phyloP scores from a whole-genome alignment of 2,329 filamentous ascomycete species.

The Paraconiothyrium sp. region DNA sequence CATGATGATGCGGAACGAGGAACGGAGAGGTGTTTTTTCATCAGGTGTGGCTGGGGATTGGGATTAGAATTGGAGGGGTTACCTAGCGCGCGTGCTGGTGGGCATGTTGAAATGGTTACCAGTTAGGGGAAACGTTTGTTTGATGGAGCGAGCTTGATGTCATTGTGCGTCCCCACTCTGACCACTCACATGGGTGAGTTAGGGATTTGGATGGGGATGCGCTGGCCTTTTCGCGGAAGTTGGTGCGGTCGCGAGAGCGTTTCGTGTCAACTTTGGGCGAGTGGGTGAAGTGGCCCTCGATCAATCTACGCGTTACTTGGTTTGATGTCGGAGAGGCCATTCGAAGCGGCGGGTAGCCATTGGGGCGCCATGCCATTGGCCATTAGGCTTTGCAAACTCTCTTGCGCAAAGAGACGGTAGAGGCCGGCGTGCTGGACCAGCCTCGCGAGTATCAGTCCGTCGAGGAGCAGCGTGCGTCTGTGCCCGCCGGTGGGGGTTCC shows the following conservation, averaged over 20 bases:
- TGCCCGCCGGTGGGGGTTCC: not conserved
- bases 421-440: not conserved
- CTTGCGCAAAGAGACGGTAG: not conserved
- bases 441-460: not conserved
- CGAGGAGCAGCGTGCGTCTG: not conserved
- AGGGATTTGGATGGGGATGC: not conserved
- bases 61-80: slow-evolving; percentile 1
- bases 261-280: slow-evolving; percentile 7
- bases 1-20: not conserved
- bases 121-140: not conserved
- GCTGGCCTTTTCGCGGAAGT: not conserved
- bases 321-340: not conserved
- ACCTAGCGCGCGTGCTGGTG: not conserved
- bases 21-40: not conserved
- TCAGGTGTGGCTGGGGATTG: slow-evolving; percentile 1
- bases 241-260: not conserved
- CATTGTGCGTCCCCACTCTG: slow-evolving; percentile 3
- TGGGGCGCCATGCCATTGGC: too few species aligned
- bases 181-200: not conserved
- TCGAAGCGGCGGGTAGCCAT: not conserved
- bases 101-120: not conserved
- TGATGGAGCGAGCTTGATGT: slow-evolving; percentile 9
- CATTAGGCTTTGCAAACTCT: too few species aligned
- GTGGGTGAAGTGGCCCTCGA: not conserved
- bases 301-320: not conserved